phyloP scores from a whole-genome alignment of 2,329 filamentous ascomycete species.

The Fusarium guadeloupense region DNA sequence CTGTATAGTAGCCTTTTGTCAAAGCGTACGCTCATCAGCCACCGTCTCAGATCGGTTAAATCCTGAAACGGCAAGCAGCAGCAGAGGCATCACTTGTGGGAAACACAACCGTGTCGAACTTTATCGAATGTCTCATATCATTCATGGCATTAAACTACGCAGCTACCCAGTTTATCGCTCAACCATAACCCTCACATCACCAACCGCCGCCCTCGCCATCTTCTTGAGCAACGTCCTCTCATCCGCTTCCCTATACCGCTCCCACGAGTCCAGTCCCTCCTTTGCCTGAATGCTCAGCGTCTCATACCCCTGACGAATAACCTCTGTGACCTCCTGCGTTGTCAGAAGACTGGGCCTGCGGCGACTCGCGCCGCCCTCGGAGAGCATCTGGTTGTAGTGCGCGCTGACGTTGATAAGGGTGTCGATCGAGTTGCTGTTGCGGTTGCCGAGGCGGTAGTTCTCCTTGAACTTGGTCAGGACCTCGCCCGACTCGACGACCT shows the following conservation, averaged over 20 bases:
- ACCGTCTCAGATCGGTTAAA: too few species aligned
- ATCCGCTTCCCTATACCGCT: conserved; percentile 86
- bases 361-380: conserved; percentile 55
- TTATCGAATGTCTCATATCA: neutral
- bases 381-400: conserved; percentile 87
- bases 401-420: conserved; percentile 83
- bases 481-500: conserved; percentile 91
- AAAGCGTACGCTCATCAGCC: too few species aligned
- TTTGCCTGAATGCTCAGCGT: conserved; percentile 90
- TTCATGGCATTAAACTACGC: conserved; percentile 10
- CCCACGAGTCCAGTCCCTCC: conserved; percentile 87
- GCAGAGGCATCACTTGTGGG: too few species aligned
- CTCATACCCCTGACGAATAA: conserved; percentile 97
- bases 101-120: neutral
- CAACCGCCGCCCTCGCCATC: conserved; percentile 81
- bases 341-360: conserved; percentile 75
- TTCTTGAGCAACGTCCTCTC: conserved; percentile 87
- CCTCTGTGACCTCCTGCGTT: conserved; percentile 82
- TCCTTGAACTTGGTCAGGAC: conserved; percentile 83
- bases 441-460: conserved; percentile 70
- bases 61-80: too few species aligned
- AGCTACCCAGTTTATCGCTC: conserved; percentile 45
- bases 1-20: too few species aligned
- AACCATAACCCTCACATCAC: conserved; percentile 63
- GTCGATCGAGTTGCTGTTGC: conserved; percentile 77